Conservation (phyloP, 2,329 filamentous ascomycete species). For the Beauveria sp. region DNA sequence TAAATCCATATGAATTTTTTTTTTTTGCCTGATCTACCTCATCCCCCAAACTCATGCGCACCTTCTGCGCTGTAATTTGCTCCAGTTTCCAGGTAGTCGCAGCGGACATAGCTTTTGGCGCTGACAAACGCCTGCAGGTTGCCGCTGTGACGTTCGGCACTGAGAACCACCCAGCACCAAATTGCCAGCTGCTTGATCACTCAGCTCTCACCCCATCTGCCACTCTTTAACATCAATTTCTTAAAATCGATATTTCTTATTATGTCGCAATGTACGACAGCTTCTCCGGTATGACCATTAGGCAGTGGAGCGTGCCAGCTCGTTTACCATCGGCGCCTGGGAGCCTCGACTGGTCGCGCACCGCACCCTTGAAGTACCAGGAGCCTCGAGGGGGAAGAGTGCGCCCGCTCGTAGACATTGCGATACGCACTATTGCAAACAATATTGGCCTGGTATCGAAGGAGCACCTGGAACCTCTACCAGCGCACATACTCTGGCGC, state of each 20-base stretch:
- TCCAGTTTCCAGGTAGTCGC: neutral
- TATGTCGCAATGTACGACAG: conserved; percentile 26
- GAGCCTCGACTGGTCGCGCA: conserved; percentile 30
- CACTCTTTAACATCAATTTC: neutral
- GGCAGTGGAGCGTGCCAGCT: conserved; percentile 28
- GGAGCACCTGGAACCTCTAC: conserved; percentile 27
- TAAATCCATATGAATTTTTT: neutral
- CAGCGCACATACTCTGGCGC: conserved; percentile 26
- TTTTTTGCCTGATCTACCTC: neutral
- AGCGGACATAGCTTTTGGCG: neutral
- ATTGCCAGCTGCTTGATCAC: neutral
- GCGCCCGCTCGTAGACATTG: conserved; percentile 31
- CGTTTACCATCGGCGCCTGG: conserved; percentile 15
- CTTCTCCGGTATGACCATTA: conserved; percentile 28
- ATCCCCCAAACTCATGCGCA: no score
- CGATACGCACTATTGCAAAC: conserved; percentile 28
- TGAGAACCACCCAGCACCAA: neutral
- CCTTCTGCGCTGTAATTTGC: no score
- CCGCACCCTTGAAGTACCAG: conserved; percentile 20
- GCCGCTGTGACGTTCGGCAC: neutral
- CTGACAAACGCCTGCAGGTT: neutral
- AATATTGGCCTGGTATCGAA: conserved; percentile 29
- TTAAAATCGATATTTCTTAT: neutral
- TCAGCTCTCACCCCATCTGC: neutral
- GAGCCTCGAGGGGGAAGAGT: conserved; percentile 20